Evolutionary conservation across 768 basidiomycete genomes (phyloP).

Genomic region (Amanita fuliginea): DNA sequence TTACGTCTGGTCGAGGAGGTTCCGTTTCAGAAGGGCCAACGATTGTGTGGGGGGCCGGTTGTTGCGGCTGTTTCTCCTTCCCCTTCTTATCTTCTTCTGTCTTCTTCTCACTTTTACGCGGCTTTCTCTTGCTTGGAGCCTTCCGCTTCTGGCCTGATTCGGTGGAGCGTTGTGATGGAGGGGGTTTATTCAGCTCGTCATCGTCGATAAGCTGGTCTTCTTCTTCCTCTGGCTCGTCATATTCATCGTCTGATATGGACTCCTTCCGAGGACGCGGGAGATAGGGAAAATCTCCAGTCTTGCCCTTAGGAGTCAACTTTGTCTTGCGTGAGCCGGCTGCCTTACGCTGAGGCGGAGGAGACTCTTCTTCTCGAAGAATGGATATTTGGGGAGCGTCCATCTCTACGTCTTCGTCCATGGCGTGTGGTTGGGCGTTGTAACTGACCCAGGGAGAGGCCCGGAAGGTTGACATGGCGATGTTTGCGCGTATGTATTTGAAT

Average conservation of each 20-base stretch:
- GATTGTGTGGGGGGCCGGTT: constrained; percentile 26
- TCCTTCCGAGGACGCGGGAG: constrained; percentile 14
- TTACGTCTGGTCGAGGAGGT: constrained; percentile 1
- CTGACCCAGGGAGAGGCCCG: constrained; percentile 54
- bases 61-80: constrained; percentile 28
- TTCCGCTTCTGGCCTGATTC: constrained; percentile 39
- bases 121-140: constrained; percentile 36
- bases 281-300: constrained; percentile 3
- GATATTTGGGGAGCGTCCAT: constrained; percentile 84
- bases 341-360: constrained; percentile 45
- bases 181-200: constrained; percentile 18
- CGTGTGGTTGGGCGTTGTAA: constrained; percentile 28
- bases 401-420: constrained; percentile 37
- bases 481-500: constrained; percentile 22
- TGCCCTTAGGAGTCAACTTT: constrained; percentile 8
- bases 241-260: constrained; percentile 34
- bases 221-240: constrained; percentile 58
- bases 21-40: constrained; percentile 16
- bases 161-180: constrained; percentile 18
- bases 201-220: constrained; percentile 73
- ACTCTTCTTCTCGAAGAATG: constrained; percentile 60
- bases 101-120: constrained; percentile 42
- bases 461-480: constrained; percentile 35
- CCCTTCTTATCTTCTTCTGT: constrained; percentile 36
- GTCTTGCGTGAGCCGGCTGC: constrained; percentile 12